Conservation (phyloP, 1,284 basidiomycete genomes). For the Pseudozyma sp. region DNA sequence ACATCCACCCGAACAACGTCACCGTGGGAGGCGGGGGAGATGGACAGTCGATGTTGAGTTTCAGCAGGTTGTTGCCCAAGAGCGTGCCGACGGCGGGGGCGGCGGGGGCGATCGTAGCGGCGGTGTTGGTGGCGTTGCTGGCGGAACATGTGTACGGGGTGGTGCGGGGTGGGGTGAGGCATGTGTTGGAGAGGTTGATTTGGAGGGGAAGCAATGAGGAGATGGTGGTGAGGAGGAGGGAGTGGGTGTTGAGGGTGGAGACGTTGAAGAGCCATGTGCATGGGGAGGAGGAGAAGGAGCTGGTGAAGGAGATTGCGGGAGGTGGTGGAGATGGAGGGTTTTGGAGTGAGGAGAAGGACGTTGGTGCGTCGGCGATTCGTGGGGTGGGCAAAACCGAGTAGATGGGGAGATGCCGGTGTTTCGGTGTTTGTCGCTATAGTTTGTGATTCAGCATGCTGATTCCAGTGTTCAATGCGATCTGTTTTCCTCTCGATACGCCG, state of each 20-base stretch:
- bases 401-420: not conserved
- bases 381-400: conserved; percentile 28
- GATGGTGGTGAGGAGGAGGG: conserved; percentile 51
- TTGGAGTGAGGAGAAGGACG: conserved; percentile 42
- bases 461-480: not conserved
- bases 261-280: conserved; percentile 30
- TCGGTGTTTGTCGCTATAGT: no score
- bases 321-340: conserved; percentile 20
- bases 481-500: not conserved
- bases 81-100: conserved; percentile 43
- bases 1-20: conserved; percentile 29
- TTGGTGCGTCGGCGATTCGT: conserved; percentile 28
- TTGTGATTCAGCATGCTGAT: no score
- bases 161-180: conserved; percentile 42
- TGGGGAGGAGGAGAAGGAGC: conserved; percentile 7
- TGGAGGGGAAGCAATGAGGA: conserved; percentile 64
- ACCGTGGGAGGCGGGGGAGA: not conserved
- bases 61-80: conserved; percentile 47
- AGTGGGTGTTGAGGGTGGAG: conserved; percentile 55
- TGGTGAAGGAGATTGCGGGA: not conserved
- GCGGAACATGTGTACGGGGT: conserved; percentile 64
- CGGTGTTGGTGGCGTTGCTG: conserved; percentile 60
- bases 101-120: conserved; percentile 52
- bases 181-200: conserved; percentile 58
- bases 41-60: conserved; percentile 32